A percentile compares a stretch with the other conserved stretches of the same genome.
Conservation (phyloP, 148 eudicot genomes). For the Suaeda aralocaspica region DNA sequence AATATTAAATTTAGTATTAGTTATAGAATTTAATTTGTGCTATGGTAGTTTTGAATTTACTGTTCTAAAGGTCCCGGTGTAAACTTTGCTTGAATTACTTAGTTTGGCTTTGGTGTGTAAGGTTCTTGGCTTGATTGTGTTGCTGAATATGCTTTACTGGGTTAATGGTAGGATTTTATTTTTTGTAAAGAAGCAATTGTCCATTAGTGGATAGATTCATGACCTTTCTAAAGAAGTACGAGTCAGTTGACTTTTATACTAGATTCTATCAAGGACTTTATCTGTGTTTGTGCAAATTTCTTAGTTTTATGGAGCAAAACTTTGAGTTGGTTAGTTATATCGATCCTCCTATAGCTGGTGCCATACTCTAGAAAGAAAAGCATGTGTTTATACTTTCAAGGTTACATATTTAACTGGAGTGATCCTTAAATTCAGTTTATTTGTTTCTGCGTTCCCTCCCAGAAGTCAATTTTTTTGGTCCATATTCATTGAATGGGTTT, state of each 20-base stretch:
- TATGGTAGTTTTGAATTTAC: background rate
- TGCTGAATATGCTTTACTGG: background rate
- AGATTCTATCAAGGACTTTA: background rate
- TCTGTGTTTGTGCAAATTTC: background rate
- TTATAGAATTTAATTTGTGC: background rate
- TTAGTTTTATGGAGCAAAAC: background rate
- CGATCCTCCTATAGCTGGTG: background rate
- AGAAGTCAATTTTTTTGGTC: background rate
- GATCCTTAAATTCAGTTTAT: background rate
- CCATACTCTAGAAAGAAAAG: background rate
- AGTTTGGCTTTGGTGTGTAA: background rate
- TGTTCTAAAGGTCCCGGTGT: background rate
- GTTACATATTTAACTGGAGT: no score
- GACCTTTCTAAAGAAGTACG: background rate
- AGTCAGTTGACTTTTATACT: background rate
- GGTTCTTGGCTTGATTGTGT: background rate
- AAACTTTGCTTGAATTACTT: background rate
- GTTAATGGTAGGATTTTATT: background rate
- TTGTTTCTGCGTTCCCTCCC: background rate
- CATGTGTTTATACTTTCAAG: background rate
- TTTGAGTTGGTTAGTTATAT: background rate
- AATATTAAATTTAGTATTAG: background rate
- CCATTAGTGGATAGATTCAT: background rate
- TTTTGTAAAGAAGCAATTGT: background rate
- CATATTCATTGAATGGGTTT: background rate